Evolutionary conservation across 129 eudicot species (phyloP), one percentile per base, ranked within the genome.

Genomic region (Artemisia annua): DNA sequence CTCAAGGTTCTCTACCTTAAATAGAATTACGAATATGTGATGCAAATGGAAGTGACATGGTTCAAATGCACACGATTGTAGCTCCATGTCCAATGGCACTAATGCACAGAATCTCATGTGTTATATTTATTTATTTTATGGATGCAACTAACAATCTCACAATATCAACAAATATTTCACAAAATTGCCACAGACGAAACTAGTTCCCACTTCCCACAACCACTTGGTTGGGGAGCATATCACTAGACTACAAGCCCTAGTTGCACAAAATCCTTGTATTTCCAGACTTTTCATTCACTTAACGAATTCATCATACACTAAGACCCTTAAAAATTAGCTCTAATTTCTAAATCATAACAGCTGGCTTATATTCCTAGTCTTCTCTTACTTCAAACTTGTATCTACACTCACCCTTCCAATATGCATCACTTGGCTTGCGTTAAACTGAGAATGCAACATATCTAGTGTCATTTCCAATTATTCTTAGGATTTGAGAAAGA

Each of bases 291-390:
- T 11, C 66, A 35, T 43, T 52, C 20, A 32, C 24, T 74, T 64
- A 74, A 63, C 26, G 53, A 15, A 65, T 15, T 39, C 56, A 54
- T 63, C 39, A 62, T 39, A 65, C 72, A 64, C 53, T 46, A 32
- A 74, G 17, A 63, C 44, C 39, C n/a, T 54, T 54, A 11, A 30
- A 54, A 15, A 24, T 30, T 51, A 19, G 50, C 73, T 30, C 63
- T 28, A 16, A 69, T 10, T 52, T 22, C 63, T 16, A 52, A 28
- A 69, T 17, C 4, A 16, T 0, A 59, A 59, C 24, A 61, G 26
- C 50, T 13, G 66, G 2, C 67, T 22, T 53, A 19, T 20, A 22
- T 55, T 72, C 46, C 22, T 72, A 22, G 68, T 58, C n/a, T 20
- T 43, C 67, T 13, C 76, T 72, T 58, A n/a, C 11, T 67, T 72